Evolutionary conservation across 345 rosid genomes (phyloP).

Genomic region (Aquilaria sinensis): DNA sequence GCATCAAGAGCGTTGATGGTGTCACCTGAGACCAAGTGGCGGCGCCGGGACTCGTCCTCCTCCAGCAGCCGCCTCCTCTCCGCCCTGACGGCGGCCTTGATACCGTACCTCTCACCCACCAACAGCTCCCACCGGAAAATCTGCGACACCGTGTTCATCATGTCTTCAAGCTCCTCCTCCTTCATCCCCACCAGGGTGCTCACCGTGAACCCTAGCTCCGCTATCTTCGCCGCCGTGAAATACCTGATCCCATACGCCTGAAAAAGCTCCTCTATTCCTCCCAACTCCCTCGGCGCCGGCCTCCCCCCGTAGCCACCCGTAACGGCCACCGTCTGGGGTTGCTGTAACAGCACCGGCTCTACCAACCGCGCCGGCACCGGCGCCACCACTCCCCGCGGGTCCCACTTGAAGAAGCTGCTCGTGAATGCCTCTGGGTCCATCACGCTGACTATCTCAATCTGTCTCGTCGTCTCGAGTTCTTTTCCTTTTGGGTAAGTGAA

Average conservation of each 20-base stretch:
- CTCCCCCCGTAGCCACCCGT: slow-evolving; percentile 34
- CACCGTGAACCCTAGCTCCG: slow-evolving; percentile 92
- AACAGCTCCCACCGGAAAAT: slow-evolving; percentile 91
- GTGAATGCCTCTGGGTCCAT: slow-evolving; percentile 90
- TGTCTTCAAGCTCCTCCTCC: slow-evolving; percentile 95
- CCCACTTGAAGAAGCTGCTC: slow-evolving; percentile 76
- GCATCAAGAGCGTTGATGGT: slow-evolving; percentile 63
- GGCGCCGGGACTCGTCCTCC: slow-evolving; percentile 53
- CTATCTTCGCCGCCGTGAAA: slow-evolving; percentile 82
- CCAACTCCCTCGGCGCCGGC: slow-evolving; percentile 38
- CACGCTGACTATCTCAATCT: slow-evolving; percentile 3
- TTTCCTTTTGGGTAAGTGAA: not conserved
- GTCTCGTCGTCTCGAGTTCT: slow-evolving; percentile 10
- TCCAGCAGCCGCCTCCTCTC: slow-evolving; percentile 73
- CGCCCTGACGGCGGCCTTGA: slow-evolving; percentile 92
- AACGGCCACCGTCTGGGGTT: slow-evolving; percentile 17
- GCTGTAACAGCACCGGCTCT: slow-evolving; percentile 24
- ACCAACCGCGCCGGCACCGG: slow-evolving; percentile 27
- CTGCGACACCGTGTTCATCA: slow-evolving; percentile 92
- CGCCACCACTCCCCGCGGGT: slow-evolving; percentile 38
- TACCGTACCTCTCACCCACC: slow-evolving; percentile 89
- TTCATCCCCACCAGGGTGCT: slow-evolving; percentile 88
- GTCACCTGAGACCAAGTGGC: slow-evolving; percentile 38
- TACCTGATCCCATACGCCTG: slow-evolving; percentile 80
- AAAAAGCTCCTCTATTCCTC: slow-evolving; percentile 75